These are phyloP conservation scores for Xerocomus nothofagi DNA, from an alignment of 1,284 basidiomycete species.

Conservation along the genomic window DNA sequence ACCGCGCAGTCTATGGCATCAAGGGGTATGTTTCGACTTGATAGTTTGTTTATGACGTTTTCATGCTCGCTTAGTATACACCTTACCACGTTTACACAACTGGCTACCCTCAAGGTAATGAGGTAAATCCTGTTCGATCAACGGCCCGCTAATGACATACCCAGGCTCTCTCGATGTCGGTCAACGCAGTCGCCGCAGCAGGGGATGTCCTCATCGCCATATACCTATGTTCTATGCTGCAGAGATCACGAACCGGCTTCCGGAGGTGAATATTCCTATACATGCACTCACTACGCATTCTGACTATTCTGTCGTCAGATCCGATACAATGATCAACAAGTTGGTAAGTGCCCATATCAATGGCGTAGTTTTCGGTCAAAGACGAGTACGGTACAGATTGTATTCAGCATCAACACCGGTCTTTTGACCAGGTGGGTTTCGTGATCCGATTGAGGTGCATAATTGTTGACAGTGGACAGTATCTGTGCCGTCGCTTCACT, in stretches of 20 bases:
- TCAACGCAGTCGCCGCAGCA: constrained; percentile 60
- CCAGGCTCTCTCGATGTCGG: constrained; percentile 48
- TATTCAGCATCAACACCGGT: constrained; percentile 54
- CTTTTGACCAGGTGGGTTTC: constrained; percentile 35
- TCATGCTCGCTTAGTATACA: constrained; percentile 24
- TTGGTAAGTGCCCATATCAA: constrained; percentile 32
- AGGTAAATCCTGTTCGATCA: not conserved
- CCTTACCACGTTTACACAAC: constrained; percentile 42
- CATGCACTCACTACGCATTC: not conserved
- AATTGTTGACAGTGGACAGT: constrained; percentile 14
- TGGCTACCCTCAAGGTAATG: constrained; percentile 34
- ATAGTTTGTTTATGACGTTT: not conserved
- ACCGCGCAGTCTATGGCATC: constrained; percentile 38
- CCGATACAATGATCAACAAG: constrained; percentile 50
- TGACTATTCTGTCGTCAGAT: constrained; percentile 31
- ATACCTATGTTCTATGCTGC: constrained; percentile 51
- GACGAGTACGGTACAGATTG: constrained; percentile 35
- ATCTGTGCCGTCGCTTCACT: constrained; percentile 47
- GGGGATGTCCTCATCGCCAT: constrained; percentile 59
- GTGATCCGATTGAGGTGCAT: not conserved
- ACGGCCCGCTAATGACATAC: not conserved
- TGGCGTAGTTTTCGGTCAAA: not conserved
- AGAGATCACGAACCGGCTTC: constrained; percentile 58
- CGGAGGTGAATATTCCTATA: constrained; percentile 38
- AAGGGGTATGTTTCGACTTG: constrained; percentile 38